Conservation (phyloP, 257 asterid genomes). For the Solanum chmielewskii region DNA sequence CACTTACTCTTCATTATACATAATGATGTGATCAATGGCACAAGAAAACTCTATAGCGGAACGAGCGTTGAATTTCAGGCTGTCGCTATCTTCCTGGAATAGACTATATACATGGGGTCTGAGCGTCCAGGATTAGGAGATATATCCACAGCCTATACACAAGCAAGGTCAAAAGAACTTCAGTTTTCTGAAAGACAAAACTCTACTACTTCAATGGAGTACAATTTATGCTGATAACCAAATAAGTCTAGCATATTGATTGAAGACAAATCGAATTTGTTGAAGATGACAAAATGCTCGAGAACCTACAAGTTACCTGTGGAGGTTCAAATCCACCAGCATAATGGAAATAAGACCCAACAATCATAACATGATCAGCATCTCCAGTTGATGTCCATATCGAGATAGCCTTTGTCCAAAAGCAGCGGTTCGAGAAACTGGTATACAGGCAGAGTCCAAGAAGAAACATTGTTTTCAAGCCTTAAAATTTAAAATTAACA, state of each 20-base stretch:
- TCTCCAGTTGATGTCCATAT: constrained; percentile 98
- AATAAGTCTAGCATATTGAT: neutral
- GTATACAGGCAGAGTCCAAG: constrained; percentile 1
- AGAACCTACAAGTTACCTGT: constrained; percentile 38
- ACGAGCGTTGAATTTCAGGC: constrained; percentile 21
- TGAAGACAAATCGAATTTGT: neutral
- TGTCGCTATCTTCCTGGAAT: constrained; percentile 59
- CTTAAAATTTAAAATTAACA: neutral
- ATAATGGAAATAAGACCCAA: constrained; percentile 90
- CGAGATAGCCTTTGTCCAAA: constrained; percentile 91
- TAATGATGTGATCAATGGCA: neutral
- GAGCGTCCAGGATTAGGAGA: constrained; percentile 88
- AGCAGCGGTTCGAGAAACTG: constrained; percentile 97
- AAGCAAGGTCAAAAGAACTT: neutral
- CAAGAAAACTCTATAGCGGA: neutral
- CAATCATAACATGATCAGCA: constrained; percentile 81
- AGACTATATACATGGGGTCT: constrained; percentile 78
- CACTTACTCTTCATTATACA: neutral
- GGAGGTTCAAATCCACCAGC: constrained; percentile 98
- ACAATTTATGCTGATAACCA: neutral
- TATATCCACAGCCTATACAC: constrained; percentile 66
- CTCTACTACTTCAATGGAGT: neutral
- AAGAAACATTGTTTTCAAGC: neutral
- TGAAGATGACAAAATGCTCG: neutral
- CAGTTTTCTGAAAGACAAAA: neutral